Base-by-base conservation (phyloP, 768 basidiomycete genomes). In the Lentinus tigrinus region DNA sequence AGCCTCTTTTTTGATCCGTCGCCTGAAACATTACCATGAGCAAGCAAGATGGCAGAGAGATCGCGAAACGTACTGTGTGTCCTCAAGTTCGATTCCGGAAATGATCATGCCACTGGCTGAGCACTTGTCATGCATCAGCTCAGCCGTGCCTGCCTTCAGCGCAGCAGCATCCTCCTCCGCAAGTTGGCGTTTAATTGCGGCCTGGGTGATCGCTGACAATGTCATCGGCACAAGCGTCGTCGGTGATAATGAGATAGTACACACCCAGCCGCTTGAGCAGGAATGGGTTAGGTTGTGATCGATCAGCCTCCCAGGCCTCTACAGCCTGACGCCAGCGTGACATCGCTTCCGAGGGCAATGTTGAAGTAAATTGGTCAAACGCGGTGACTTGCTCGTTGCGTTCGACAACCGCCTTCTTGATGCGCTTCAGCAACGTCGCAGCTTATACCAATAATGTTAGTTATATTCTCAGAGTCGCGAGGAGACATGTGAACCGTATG, bases 71-170 rank as follows among this genome's bases (percentile, higher is more conserved):
- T 49, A 75, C 74, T 75, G 73, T 36, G 58, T 61, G 14, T 71
- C 70, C 54, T 77, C 73, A 8, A 77, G 27, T 28, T 75, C 70
- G 1, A 76, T 47, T 4, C 70, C 74, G 23, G 62, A 63, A 0
- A 56, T 58, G 38, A 76, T 63, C 16, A 77, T 60, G 11, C 63
- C 47, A 31, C 66, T 67, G 7, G 72, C 68, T 0, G 65, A 26
- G 24, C 62, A 24, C 16, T 19, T 52, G 37, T 59, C 57, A 27
- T 64, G 47, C 17, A 21, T 31, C 13, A 53, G 11, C 0, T 7
- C 0, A 2, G 36, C 31, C 26, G 40, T 3, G 49, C 48, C 8
- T 39, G 19, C 38, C 14, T 48, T 28, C 6, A 67, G 14, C 2
- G 62, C 62, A 11, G 38, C 42, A 0, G 58, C 47, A 36, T 73